Base-by-base conservation (phyloP, 768 basidiomycete species). In the Termitomyces sp. region DNA sequence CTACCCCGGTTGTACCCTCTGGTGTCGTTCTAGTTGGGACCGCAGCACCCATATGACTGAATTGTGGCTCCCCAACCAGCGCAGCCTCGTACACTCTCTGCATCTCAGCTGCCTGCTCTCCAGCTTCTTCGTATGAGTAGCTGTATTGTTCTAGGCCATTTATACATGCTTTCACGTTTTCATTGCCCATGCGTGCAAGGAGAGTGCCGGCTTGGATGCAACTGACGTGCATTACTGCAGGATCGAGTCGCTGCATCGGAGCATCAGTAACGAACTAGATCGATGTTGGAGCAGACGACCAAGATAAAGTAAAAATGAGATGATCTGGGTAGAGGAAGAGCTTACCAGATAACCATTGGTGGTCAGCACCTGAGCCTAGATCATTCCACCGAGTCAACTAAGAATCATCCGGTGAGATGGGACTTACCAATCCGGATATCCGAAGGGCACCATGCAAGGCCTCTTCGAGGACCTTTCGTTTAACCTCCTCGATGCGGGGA, bases 101-200 rank as follows among this genome's bases (percentile, higher is more conserved):
- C 79, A 95, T 86, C 66, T 87, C 81, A 38, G 75, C 75, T 3
- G 91, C 88, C 64, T 86, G 82, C 30, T 91, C 89, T 41, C 83
- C 88, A 31, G 90, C 86, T 62, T 93, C 90, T 66, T 92, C 92
- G 62, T 92, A 93, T 19, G 91, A 87, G 63, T 85, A 82, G 64
- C 89, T 89, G 67, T 95, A 95, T 70, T 97, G 94, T 64, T 89
- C 81, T 23, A 97, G 77, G 30, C 90, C 94, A 23, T 80, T 82
- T 63, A 96, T 86, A 68, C 94, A 96, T 63, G 88, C 86, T 54
- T 78, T 71, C 33, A 89, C 91, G 70, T 95, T 94, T 1, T 85
- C 84, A 19, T 91, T 85, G 7, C 88, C 93, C n/a, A 89, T 71
- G 26, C 85, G 81, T 5, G 92, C 94, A 53, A 96, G 81, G 14